Conservation (phyloP, 176 grass and related monocot genomes). For the Ananas comosus region DNA sequence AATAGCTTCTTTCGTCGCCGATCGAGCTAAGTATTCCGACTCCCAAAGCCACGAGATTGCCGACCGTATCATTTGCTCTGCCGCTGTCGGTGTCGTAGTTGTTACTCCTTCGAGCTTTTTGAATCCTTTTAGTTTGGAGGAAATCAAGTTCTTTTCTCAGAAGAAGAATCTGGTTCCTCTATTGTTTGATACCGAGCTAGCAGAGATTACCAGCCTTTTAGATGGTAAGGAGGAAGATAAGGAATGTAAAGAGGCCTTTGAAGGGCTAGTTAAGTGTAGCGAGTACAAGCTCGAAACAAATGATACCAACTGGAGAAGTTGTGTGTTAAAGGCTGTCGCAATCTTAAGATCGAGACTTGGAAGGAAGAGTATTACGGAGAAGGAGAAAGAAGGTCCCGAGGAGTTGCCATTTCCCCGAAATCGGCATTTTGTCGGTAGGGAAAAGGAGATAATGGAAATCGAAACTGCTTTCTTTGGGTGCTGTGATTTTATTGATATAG, state of each 20-base stretch:
- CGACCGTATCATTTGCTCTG: constrained; percentile 83
- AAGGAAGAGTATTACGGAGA: constrained; percentile 64
- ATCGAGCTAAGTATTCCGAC: constrained; percentile 80
- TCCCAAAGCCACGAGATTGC: constrained; percentile 84
- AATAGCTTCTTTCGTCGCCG: constrained; percentile 84
- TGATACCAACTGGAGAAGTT: constrained; percentile 73
- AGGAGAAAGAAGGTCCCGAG: constrained; percentile 46
- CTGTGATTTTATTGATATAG: constrained; percentile 61
- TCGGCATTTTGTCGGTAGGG: constrained; percentile 78
- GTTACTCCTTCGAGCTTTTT: constrained; percentile 78
- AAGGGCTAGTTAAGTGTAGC: constrained; percentile 71
- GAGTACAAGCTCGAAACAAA: constrained; percentile 89
- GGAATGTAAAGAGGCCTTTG: constrained; percentile 78
- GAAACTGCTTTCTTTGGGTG: constrained; percentile 74
- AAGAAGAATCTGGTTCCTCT: constrained; percentile 95
- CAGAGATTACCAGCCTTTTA: constrained; percentile 54
- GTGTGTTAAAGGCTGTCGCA: constrained; percentile 44
- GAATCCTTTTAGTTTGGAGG: constrained; percentile 78
- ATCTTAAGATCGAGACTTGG: constrained; percentile 75
- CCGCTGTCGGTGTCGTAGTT: constrained; percentile 63
- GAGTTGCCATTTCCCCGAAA: constrained; percentile 69
- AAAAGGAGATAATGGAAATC: constrained; percentile 86
- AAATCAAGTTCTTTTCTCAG: constrained; percentile 92
- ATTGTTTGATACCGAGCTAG: constrained; percentile 57
- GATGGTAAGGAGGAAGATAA: constrained; percentile 80